Evolutionary conservation across 345 rosid genomes (phyloP).

Genomic region (Crucihimalaya himalaica): DNA sequence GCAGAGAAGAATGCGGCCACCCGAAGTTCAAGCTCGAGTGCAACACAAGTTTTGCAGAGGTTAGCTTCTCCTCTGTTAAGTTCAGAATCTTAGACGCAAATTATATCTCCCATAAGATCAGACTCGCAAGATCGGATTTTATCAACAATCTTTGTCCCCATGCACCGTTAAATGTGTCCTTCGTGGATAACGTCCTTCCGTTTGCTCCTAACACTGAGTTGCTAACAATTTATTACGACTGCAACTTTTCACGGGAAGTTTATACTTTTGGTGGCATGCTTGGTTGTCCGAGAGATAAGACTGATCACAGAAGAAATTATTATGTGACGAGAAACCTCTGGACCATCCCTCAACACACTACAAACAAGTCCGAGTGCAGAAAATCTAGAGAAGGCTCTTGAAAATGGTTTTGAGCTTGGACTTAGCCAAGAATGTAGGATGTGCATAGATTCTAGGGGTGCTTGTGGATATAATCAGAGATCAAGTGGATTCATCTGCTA

Average conservation of each 20-base stretch:
- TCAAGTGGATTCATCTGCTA: slow-evolving; percentile 30
- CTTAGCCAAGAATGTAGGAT: not conserved
- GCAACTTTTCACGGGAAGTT: not conserved
- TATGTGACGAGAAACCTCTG: not conserved
- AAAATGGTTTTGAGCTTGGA: slow-evolving; percentile 35
- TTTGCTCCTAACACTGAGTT: not conserved
- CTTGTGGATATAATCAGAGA: slow-evolving; percentile 36
- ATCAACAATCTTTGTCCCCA: slow-evolving; percentile 23
- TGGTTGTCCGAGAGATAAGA: not conserved
- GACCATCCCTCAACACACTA: not conserved
- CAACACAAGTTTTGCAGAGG: not conserved
- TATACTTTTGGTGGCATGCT: not conserved
- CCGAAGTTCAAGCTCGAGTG: slow-evolving; percentile 39
- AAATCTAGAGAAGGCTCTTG: slow-evolving; percentile 20
- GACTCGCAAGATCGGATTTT: slow-evolving; percentile 40
- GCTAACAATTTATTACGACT: slow-evolving; percentile 41
- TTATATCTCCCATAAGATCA: not conserved
- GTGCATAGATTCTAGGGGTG: slow-evolving; percentile 29
- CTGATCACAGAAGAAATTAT: not conserved
- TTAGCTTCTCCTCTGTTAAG: slow-evolving; percentile 23
- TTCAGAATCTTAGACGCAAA: slow-evolving; percentile 34
- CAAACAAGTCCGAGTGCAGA: accelerated
- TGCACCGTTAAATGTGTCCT: not conserved
- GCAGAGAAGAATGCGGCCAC: slow-evolving; percentile 36
- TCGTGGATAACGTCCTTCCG: not conserved